Percentiles rank a stretch among this genome's conserved stretches.
phyloP scores from a whole-genome alignment of 1,284 basidiomycete genomes.

The Bjerkandera adusta region DNA sequence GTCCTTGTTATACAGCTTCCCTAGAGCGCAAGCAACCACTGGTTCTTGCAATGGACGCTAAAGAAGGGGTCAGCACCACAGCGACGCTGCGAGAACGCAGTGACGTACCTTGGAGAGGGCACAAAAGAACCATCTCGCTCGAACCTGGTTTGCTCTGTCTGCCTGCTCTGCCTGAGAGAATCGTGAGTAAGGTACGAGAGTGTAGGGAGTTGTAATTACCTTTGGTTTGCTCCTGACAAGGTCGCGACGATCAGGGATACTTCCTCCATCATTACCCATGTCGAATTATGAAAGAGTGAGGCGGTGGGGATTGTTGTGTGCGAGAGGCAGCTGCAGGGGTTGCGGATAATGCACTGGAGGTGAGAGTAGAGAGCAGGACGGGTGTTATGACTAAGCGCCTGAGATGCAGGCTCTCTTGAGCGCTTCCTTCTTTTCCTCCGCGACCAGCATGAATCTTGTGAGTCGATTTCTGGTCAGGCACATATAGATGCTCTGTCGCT shows the following conservation, averaged over 20 bases:
- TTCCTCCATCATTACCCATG: slow-evolving; percentile 87
- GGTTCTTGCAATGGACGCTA: slow-evolving; percentile 84
- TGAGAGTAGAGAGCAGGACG: not conserved
- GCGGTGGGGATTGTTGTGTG: not conserved
- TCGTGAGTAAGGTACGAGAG: not conserved
- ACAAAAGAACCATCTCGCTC: slow-evolving; percentile 89
- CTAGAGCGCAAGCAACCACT: slow-evolving; percentile 84
- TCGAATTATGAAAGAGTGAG: not conserved
- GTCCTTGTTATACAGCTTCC: slow-evolving; percentile 94
- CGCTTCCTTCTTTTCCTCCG: too few species aligned
- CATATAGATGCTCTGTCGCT: too few species aligned
- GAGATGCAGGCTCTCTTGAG: too few species aligned
- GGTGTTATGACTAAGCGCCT: not conserved
- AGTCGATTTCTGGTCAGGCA: too few species aligned
- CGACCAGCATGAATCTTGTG: too few species aligned
- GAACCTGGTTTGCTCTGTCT: slow-evolving; percentile 82
- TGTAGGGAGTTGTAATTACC: slow-evolving; percentile 32
- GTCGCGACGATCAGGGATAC: slow-evolving; percentile 81
- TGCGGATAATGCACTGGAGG: not conserved
- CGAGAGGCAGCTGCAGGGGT: not conserved
- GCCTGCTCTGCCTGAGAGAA: slow-evolving; percentile 67
- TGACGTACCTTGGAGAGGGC: slow-evolving; percentile 85
- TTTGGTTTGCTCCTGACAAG: slow-evolving; percentile 76
- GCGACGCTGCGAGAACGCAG: not conserved
- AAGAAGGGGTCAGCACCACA: slow-evolving; percentile 3